phyloP scores from a whole-genome alignment of 129 eudicot genomes.

The Solidago caesia region DNA sequence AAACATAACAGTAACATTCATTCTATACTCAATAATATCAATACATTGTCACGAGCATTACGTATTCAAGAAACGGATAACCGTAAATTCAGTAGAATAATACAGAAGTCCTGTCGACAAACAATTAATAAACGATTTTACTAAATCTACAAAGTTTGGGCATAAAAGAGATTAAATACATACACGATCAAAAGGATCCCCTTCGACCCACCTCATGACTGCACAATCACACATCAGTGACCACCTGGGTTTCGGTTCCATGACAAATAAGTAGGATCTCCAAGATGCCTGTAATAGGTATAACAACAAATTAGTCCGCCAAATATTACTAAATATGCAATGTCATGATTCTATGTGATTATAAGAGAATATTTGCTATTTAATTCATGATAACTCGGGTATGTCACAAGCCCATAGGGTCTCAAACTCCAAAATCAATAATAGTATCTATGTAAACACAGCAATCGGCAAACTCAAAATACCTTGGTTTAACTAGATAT shows the following conservation, averaged over 20 bases:
- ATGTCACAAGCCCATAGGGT: not conserved
- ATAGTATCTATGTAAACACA: not conserved
- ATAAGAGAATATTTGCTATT: not conserved
- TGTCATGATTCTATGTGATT: constrained; percentile 11
- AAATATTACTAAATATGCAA: not conserved
- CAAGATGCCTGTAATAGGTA: constrained; percentile 64
- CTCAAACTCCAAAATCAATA: not conserved
- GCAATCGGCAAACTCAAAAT: not conserved
- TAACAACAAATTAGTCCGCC: not conserved
- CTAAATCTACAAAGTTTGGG: constrained; percentile 17
- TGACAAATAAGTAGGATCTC: constrained; percentile 86
- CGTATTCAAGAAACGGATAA: constrained; percentile 4
- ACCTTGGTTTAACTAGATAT: constrained; percentile 91
- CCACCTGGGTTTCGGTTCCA: constrained; percentile 95
- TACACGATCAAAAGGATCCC: constrained; percentile 27
- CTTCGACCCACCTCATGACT: constrained; percentile 24
- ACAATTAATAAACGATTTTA: constrained; percentile 16
- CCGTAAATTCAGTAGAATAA: constrained; percentile 7
- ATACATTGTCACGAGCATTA: constrained; percentile 3
- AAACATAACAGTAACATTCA: not conserved
- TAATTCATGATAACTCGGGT: not conserved
- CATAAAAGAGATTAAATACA: constrained; percentile 29
- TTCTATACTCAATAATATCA: constrained; percentile 7
- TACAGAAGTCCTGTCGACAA: not conserved
- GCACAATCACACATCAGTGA: constrained; percentile 37